A percentile compares a stretch with the other conserved stretches of the same genome.
These are phyloP conservation scores for Eutrema salsugineum DNA, from an alignment of 441 rosid species.

Conservation along the genomic window DNA sequence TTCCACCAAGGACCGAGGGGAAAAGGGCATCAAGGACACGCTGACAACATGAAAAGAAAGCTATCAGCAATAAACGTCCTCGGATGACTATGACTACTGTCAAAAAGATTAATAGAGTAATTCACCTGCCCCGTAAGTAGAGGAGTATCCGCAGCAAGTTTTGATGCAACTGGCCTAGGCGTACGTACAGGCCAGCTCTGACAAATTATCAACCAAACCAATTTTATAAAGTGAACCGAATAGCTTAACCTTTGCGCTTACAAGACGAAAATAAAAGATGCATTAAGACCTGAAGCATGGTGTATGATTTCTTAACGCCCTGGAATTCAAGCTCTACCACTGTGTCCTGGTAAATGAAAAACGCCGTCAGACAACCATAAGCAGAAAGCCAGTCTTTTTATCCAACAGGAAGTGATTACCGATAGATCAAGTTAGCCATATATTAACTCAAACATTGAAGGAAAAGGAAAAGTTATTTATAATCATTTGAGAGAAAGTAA, in stretches of 20 bases:
- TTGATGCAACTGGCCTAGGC: conserved; percentile 98
- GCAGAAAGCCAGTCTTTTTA: background rate
- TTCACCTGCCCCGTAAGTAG: conserved; percentile 97
- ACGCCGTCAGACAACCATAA: background rate
- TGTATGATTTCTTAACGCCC: conserved; percentile 86
- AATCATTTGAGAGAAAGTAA: conserved; percentile 2
- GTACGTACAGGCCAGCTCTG: conserved; percentile 99
- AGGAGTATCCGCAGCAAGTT: conserved; percentile 99
- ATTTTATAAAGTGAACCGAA: conserved; percentile 8
- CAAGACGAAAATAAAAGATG: background rate
- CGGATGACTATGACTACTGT: background rate
- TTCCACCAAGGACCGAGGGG: conserved; percentile 99
- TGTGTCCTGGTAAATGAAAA: conserved; percentile 60
- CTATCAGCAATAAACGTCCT: conserved; percentile 19
- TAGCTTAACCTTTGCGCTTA: background rate
- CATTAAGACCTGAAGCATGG: conserved; percentile 93
- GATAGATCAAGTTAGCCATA: background rate
- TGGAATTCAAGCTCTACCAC: conserved; percentile 98
- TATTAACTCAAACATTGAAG: background rate
- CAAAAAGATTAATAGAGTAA: background rate
- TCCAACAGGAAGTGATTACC: background rate
- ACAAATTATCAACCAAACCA: conserved; percentile 22
- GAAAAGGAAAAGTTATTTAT: background rate
- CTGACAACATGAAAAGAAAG: conserved; percentile 41
- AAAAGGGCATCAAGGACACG: conserved; percentile 99